phyloP scores from a whole-genome alignment of 176 grass and related monocot species.

The Poa annua region DNA sequence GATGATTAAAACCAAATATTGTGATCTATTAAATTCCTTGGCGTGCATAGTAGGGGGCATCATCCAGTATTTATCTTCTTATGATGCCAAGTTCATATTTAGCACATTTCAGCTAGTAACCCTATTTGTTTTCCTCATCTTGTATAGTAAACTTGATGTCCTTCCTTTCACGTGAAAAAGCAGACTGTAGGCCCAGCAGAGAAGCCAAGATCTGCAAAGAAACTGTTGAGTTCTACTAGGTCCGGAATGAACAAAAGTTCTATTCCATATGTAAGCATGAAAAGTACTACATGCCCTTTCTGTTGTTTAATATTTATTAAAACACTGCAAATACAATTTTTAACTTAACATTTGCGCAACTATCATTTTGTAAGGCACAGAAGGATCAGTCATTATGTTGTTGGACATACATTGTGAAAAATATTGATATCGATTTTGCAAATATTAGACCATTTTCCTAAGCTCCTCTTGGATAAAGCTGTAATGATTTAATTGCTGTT shows the following conservation, averaged over 20 bases:
- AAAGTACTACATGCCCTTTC: background rate
- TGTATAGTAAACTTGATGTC: background rate
- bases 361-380: background rate
- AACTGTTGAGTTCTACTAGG: constrained; percentile 1
- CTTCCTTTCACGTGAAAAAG: constrained; percentile 15
- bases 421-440: background rate
- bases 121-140: constrained; percentile 2
- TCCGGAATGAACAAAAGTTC: background rate
- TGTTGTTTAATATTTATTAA: background rate
- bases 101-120: constrained; percentile 14
- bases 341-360: background rate
- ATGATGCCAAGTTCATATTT: constrained; percentile 37
- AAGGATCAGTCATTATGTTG: constrained; percentile 10
- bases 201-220: constrained; percentile 13
- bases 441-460: background rate
- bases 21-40: background rate
- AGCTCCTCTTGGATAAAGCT: background rate
- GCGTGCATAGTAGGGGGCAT: constrained; percentile 14
- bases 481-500: constrained; percentile 11
- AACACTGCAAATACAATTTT: background rate
- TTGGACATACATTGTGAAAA: background rate
- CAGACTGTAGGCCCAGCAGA: constrained; percentile 14
- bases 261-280: constrained; percentile 38
- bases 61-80: constrained; percentile 17
- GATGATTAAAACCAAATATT: constrained; percentile 24